Conservation (phyloP, 148 eudicot species). For the Rhododendron griersonianum region DNA sequence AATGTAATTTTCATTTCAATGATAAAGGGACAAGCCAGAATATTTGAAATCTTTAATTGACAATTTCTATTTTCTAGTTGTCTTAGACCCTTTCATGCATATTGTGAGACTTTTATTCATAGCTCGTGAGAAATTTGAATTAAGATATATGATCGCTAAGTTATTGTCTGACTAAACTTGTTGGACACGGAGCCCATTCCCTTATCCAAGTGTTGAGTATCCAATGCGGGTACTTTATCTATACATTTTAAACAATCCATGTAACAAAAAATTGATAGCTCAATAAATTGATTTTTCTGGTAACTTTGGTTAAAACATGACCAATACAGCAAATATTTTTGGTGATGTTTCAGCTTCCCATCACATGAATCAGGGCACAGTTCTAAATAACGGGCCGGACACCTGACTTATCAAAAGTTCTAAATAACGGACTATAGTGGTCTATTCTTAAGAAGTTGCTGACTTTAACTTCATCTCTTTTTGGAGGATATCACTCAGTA, state of each 20-base stretch:
- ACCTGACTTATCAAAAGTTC: not conserved
- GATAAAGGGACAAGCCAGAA: not conserved
- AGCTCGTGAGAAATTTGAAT: no score
- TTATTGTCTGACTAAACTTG: no score
- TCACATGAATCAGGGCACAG: not conserved
- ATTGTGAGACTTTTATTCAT: no score
- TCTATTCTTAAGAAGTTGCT: not conserved
- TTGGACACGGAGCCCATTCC: no score
- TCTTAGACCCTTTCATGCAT: no score
- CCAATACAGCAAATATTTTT: not conserved
- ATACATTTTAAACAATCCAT: no score
- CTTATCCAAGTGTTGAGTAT: not conserved
- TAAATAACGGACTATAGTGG: not conserved
- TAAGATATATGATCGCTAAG: no score
- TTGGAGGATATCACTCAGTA: no score
- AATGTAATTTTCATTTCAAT: not conserved
- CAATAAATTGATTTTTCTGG: not conserved
- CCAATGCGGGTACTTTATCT: not conserved
- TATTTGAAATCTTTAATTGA: no score
- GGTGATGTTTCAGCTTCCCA: not conserved
- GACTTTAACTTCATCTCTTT: not conserved
- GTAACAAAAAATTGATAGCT: not conserved
- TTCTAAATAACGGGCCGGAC: not conserved
- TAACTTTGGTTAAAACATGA: not conserved
- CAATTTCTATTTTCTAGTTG: no score